These are phyloP conservation scores for Monilinia fructicola DNA, from an alignment of 2,329 filamentous ascomycete genomes.

Conservation along the genomic window DNA sequence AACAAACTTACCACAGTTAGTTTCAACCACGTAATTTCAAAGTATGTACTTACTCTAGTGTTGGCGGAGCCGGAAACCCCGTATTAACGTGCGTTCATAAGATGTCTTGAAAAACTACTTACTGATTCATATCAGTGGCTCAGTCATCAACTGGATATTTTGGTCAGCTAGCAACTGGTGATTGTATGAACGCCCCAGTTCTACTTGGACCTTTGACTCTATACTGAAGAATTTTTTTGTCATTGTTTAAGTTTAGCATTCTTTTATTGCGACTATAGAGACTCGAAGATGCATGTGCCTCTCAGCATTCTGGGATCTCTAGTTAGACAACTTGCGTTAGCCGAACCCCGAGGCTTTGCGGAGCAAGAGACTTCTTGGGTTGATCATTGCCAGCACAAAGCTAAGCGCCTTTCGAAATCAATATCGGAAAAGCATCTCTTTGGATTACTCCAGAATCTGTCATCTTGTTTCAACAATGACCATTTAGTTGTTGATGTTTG, in stretches of 20 bases:
- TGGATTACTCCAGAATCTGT: conserved; percentile 1
- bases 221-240: neutral
- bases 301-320: neutral
- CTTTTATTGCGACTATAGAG: conserved; percentile 18
- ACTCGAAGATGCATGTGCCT: neutral
- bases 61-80: neutral
- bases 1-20: neutral
- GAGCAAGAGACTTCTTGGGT: neutral
- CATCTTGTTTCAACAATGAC: neutral
- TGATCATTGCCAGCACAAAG: neutral
- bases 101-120: too few relatives aligned
- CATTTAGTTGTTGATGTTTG: conserved; percentile 21
- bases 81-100: neutral
- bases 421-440: neutral
- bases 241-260: neutral
- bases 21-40: too few relatives aligned
- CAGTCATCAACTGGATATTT: neutral
- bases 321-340: conserved; percentile 8
- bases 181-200: neutral
- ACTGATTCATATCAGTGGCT: neutral
- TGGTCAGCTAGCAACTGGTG: neutral
- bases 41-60: neutral
- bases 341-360: neutral
- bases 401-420: neutral
- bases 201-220: too few relatives aligned